Evolutionary conservation across 805 yeast species (phyloP), one percentile per base, ranked within the genome.

Genomic region (Saccharomycopsis javanensis): DNA sequence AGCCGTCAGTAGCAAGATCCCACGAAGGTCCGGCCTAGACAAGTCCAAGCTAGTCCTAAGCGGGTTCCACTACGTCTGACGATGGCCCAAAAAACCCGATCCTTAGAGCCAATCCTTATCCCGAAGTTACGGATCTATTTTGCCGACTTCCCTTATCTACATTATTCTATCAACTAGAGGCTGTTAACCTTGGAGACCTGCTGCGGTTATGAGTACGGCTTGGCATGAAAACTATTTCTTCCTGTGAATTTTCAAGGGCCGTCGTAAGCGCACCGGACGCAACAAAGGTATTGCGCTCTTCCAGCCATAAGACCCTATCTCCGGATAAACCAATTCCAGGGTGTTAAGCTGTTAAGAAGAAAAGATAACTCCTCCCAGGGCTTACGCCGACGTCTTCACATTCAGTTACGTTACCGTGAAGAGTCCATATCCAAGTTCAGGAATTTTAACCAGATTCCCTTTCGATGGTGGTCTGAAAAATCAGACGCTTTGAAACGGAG

Each of bases 131-230:
- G 71, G 72, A 71, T 69, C 72, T 64, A 70, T 68, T 70, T 69
- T 70, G 73, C 73, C 72, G 73, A 70, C 72, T 71, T 71, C 73
- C 74, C 73, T 69, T 69, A 70, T 68, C 73, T 69, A 70, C 73
- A 68, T 70, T 69, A 68, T 70, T 69, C 73, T 70, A 69, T 71
- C 72, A 71, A 70, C 73, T 69, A 71, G 73, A 71, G 73, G 73
- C 73, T 69, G 73, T 71, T 71, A 71, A 70, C 74, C 74, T 71
- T 68, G 74, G 73, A 71, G 74, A 70, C 74, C 73, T 71, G 50
- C 50, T 45, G 50, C 50, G 50, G 50, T 45, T 45, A 45, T 45
- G 50, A 45, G 31, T 37, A 37, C 45, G 45, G 45, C 45, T 37
- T 37, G 45, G 45, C 45, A 37, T 37, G 45, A 37, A 37, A 37